Base-by-base conservation (phyloP, 495 filamentous ascomycete species). In the Aspergillus incahuasiensis region DNA sequence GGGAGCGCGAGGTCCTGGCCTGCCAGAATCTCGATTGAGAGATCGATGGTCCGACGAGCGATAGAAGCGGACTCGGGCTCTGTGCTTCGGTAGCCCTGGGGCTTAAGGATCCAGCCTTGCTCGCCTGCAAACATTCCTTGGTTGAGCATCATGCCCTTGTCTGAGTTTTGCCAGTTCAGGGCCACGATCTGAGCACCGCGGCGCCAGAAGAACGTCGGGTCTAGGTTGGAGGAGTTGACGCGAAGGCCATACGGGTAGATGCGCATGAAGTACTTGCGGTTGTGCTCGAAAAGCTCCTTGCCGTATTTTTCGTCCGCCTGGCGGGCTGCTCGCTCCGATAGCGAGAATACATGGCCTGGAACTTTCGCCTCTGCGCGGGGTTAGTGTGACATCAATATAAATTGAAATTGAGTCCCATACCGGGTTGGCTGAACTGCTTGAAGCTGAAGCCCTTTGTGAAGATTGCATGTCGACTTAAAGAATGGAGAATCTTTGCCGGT, bases 141-240 rank as follows among this genome's bases (percentile, higher is more conserved):
- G 63, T 96, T 96, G 1, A 96, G 80, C 92, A 97, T 97, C 87
- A 90, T 95, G 12, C 90, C 92, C 54, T 86, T 85, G 63, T 97
- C 92, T 63, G 84, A 83, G 52, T 85, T 86, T 62, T 97, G 92
- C 92, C 92, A 97, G 70, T 97, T 97, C 39, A 97, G 76, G 1
- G 92, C 92, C 0, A 95, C 90, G 42, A 96, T 85, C 72, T 97
- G 92, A 4, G 94, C 88, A 9, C 92, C 92, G 56, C 88, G 85
- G 3, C 88, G 77, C 92, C 92, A 97, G 75, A 90, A 92, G 30
- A 84, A 74, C 1, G 81, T 78, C 0, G 92, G 91, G 60, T 96
- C 89, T 9, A 90, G 79, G 63, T 96, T 97, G 0, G 90, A 90
- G 3, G 90, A 95, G 46, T 77, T 77, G 49, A 97, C 84, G 1